Percentiles rank a stretch among this genome's conserved stretches.
Evolutionary conservation across 352 stramenopile species (phyloP).

Genomic region (Thalassiosira livingstoniorum): DNA sequence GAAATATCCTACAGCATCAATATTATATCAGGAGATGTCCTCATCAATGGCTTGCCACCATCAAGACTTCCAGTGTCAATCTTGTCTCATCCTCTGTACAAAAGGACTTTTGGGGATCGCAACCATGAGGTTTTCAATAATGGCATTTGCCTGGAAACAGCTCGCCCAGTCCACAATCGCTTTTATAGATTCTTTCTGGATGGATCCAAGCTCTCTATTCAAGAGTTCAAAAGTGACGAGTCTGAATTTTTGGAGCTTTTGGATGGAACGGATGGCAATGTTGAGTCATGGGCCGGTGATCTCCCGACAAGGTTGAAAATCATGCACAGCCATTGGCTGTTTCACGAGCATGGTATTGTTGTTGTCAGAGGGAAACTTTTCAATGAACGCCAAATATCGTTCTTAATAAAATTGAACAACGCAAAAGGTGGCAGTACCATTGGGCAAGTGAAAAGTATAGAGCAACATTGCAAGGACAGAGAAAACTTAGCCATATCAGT

Average conservation of each 20-base stretch:
- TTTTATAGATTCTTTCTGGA: slow-evolving; percentile 52
- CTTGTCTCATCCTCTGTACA: slow-evolving; percentile 44
- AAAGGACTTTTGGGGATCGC: slow-evolving; percentile 43
- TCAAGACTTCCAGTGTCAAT: slow-evolving; percentile 48
- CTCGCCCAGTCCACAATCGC: slow-evolving; percentile 25
- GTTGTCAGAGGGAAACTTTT: slow-evolving; percentile 45
- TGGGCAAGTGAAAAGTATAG: slow-evolving; percentile 50
- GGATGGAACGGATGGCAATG: slow-evolving; percentile 23
- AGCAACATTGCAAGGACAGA: slow-evolving; percentile 23
- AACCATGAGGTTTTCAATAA: slow-evolving; percentile 59
- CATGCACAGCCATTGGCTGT: slow-evolving; percentile 60
- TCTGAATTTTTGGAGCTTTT: slow-evolving; percentile 53
- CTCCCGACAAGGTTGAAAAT: slow-evolving; percentile 45
- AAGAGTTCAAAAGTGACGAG: slow-evolving; percentile 48
- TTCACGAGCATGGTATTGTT: slow-evolving; percentile 25
- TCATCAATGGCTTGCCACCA: slow-evolving; percentile 63
- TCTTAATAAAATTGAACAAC: slow-evolving; percentile 35
- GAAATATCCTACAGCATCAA: slow-evolving; percentile 53
- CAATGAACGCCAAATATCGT: slow-evolving; percentile 54
- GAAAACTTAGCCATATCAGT: slow-evolving; percentile 22
- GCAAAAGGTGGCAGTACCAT: not conserved
- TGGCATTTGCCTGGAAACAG: slow-evolving; percentile 38
- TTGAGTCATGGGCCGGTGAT: slow-evolving; percentile 20
- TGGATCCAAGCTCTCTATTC: slow-evolving; percentile 31
- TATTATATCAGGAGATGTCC: slow-evolving; percentile 56